Evolutionary conservation across 176 grass and related monocot genomes (phyloP).

Genomic region (Lolium multiflorum): DNA sequence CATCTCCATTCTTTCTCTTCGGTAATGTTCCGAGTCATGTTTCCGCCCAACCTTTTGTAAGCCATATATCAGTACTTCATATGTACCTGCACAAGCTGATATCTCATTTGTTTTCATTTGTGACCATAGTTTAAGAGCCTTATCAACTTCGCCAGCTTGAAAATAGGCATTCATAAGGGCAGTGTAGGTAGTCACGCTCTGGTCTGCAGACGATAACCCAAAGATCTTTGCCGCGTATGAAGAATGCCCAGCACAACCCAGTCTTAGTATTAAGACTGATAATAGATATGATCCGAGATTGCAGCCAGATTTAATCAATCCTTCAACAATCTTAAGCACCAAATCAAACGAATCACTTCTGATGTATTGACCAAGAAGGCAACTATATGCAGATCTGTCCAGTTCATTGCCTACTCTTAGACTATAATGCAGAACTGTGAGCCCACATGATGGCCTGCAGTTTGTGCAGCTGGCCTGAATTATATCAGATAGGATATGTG

Average conservation of each 20-base stretch:
- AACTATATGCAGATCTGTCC: slow-evolving; percentile 61
- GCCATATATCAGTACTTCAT: slow-evolving; percentile 66
- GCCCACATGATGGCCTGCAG: slow-evolving; percentile 59
- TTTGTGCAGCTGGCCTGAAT: slow-evolving; percentile 58
- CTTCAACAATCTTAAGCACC: slow-evolving; percentile 57
- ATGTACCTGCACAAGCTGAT: slow-evolving; percentile 58
- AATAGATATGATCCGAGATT: slow-evolving; percentile 70
- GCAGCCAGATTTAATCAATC: slow-evolving; percentile 58
- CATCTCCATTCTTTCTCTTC: slow-evolving; percentile 70
- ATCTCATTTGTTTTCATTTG: slow-evolving; percentile 59
- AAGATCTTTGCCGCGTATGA: slow-evolving; percentile 58
- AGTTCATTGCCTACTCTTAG: slow-evolving; percentile 53
- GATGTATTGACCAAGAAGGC: slow-evolving; percentile 70
- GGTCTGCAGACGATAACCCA: slow-evolving; percentile 54
- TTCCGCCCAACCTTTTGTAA: slow-evolving; percentile 60
- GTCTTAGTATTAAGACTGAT: slow-evolving; percentile 64
- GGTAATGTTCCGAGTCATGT: slow-evolving; percentile 57
- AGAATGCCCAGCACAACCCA: slow-evolving; percentile 60
- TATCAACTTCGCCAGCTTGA: slow-evolving; percentile 61
- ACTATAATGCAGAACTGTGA: slow-evolving; percentile 50
- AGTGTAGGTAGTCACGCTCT: slow-evolving; percentile 68
- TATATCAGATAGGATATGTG: slow-evolving; percentile 58
- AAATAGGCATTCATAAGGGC: slow-evolving; percentile 72
- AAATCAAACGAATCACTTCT: slow-evolving; percentile 55
- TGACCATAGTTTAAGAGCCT: slow-evolving; percentile 49